A percentile compares a stretch with the other conserved stretches of the same genome.
Evolutionary conservation across 768 basidiomycete genomes (phyloP).

Genomic region (Rhodotorula kratochvilovae): DNA sequence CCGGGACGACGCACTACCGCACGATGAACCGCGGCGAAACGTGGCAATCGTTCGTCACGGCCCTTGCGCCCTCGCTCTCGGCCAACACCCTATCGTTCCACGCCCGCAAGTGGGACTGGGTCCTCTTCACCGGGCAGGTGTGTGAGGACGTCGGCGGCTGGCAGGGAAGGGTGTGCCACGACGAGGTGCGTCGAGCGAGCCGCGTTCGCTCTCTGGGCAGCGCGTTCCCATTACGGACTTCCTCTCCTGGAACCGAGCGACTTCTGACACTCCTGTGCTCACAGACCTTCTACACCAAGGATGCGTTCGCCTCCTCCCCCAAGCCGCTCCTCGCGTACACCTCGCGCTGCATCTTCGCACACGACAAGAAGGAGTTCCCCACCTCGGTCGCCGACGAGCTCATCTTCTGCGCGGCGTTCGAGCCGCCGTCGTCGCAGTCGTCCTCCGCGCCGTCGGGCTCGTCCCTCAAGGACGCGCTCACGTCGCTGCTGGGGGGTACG

Average conservation of each 20-base stretch:
- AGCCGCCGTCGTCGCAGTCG: background rate
- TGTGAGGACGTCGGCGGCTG: conserved; percentile 55
- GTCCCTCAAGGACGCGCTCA: conserved; percentile 45
- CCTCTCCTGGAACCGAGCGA: background rate
- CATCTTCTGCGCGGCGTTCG: conserved; percentile 79
- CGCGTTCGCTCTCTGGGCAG: no score
- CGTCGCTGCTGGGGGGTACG: conserved; percentile 44
- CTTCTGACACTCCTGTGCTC: background rate
- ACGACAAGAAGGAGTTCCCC: conserved; percentile 76
- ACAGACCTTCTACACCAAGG: conserved; percentile 83
- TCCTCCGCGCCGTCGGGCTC: conserved; percentile 53
- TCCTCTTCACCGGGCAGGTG: conserved; percentile 70
- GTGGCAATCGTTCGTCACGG: conserved; percentile 76
- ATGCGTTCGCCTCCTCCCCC: conserved; percentile 66
- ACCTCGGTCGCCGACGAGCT: conserved; percentile 68
- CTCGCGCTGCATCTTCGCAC: conserved; percentile 78
- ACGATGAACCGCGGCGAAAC: conserved; percentile 81
- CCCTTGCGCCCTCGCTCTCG: conserved; percentile 59
- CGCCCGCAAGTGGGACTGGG: conserved; percentile 64
- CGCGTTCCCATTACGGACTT: no score
- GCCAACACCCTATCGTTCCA: conserved; percentile 77
- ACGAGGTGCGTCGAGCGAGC: conserved; percentile 67
- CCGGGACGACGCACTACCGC: conserved; percentile 71
- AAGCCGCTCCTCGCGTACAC: conserved; percentile 65
- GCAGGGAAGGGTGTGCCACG: conserved; percentile 62